A percentile compares a stretch with the other conserved stretches of the same genome.
Conservation (phyloP, 805 yeast genomes). For the Lipomyces starkeyi region DNA sequence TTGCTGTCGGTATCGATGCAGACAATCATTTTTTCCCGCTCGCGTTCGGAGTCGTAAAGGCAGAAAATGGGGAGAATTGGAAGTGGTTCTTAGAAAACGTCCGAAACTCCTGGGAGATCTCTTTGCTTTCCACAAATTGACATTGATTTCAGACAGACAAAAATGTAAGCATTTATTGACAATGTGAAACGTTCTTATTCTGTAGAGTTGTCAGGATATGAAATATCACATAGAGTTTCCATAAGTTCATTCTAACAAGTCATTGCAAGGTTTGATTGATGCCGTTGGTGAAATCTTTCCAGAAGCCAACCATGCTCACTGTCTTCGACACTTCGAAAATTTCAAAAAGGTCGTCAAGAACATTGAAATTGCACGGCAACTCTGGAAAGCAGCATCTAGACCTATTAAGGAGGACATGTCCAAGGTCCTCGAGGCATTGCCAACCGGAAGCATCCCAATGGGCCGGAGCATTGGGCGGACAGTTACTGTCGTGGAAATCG, state of each 20-base stretch:
- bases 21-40: conserved; percentile 23
- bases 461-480: conserved; percentile 2
- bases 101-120: conserved; percentile 9
- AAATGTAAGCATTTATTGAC: not conserved
- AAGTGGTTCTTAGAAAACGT: too few relatives aligned
- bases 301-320: conserved; percentile 7
- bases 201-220: not conserved
- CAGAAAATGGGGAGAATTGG: too few relatives aligned
- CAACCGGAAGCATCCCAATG: too few relatives aligned
- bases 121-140: conserved; percentile 2
- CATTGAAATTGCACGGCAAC: too few relatives aligned
- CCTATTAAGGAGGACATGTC: too few relatives aligned
- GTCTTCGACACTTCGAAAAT: not conserved
- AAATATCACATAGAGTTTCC: not conserved
- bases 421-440: too few relatives aligned
- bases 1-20: conserved; percentile 27
- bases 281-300: too few relatives aligned
- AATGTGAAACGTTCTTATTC: not conserved
- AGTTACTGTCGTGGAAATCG: not conserved
- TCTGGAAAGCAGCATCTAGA: too few relatives aligned
- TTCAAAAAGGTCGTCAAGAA: too few relatives aligned
- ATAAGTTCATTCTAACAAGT: not conserved
- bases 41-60: conserved; percentile 22
- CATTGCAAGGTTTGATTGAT: conserved; percentile 2
- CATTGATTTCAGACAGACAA: conserved; percentile 6